Evolutionary conservation across 306 rosid genomes (phyloP).

Genomic region (Glycine latifolia): DNA sequence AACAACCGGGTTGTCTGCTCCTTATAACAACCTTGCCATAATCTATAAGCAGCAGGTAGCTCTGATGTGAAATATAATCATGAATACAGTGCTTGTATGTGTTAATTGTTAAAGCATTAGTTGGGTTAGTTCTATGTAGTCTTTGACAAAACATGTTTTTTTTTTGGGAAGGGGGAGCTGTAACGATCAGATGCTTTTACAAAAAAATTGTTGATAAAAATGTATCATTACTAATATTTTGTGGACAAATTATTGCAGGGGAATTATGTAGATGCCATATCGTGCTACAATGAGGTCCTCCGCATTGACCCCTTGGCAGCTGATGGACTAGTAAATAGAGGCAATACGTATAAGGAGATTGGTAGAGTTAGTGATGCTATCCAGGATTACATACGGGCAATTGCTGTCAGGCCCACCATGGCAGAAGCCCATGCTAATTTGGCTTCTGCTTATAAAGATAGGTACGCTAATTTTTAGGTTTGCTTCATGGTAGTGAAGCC

Average conservation of each 20-base stretch:
- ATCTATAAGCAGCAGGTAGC: slow-evolving; percentile 94
- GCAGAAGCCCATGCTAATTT: slow-evolving; percentile 99
- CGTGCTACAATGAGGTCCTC: slow-evolving; percentile 97
- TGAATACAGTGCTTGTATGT: slow-evolving; percentile 15
- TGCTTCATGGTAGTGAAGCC: slow-evolving; percentile 6
- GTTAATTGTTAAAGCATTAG: background rate
- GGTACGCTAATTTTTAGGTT: slow-evolving; percentile 54
- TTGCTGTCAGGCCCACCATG: slow-evolving; percentile 83
- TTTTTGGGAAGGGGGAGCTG: background rate
- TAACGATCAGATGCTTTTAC: background rate
- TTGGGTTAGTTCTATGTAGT: background rate
- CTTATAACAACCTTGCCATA: slow-evolving; percentile 92
- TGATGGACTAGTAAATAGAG: slow-evolving; percentile 98
- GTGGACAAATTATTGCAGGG: slow-evolving; percentile 64
- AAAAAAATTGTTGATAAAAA: background rate
- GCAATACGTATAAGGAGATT: slow-evolving; percentile 96
- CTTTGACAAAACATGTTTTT: background rate
- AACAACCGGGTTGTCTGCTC: slow-evolving; percentile 96
- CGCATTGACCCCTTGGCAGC: slow-evolving; percentile 99
- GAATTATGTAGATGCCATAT: slow-evolving; percentile 93
- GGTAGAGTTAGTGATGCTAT: slow-evolving; percentile 98
- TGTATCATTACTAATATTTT: slow-evolving; percentile 14
- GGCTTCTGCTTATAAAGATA: slow-evolving; percentile 99
- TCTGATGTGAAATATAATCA: background rate
- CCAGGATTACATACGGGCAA: slow-evolving; percentile 86